Conservation (phyloP, 441 rosid genomes). For the Sinapis alba region DNA sequence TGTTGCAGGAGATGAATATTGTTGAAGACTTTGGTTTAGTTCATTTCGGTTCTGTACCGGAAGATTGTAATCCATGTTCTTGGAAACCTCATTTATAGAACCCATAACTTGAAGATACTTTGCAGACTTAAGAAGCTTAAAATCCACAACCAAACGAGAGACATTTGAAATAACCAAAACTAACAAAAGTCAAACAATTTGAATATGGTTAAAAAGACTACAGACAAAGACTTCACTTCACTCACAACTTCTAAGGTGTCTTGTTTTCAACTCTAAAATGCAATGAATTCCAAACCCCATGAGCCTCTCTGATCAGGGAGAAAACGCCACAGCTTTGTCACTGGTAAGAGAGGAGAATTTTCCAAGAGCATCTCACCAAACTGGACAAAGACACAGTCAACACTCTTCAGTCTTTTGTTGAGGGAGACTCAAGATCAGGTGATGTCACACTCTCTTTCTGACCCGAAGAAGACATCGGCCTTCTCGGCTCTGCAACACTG, state of each 20-base stretch:
- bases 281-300: conserved; percentile 17
- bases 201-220: conserved; percentile 2
- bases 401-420: conserved; percentile 27
- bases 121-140: background rate
- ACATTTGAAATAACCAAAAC: conserved; percentile 1
- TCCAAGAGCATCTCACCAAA: conserved; percentile 18
- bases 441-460: conserved; percentile 53
- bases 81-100: conserved; percentile 4
- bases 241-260: conserved; percentile 19
- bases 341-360: conserved; percentile 15
- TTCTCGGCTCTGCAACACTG: conserved; percentile 61
- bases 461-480: conserved; percentile 50
- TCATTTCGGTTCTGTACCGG: conserved; percentile 3
- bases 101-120: background rate
- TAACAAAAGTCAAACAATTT: background rate
- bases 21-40: background rate
- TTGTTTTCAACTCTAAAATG: conserved; percentile 22
- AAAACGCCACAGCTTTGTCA: background rate
- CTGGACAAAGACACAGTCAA: conserved; percentile 17
- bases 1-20: conserved; percentile 13
- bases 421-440: conserved; percentile 26
- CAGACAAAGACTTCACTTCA: conserved; percentile 1
- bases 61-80: background rate
- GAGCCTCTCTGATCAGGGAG: background rate
- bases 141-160: background rate